phyloP scores from a whole-genome alignment of 139 green algal genomes.

The Micractinium sp. region DNA sequence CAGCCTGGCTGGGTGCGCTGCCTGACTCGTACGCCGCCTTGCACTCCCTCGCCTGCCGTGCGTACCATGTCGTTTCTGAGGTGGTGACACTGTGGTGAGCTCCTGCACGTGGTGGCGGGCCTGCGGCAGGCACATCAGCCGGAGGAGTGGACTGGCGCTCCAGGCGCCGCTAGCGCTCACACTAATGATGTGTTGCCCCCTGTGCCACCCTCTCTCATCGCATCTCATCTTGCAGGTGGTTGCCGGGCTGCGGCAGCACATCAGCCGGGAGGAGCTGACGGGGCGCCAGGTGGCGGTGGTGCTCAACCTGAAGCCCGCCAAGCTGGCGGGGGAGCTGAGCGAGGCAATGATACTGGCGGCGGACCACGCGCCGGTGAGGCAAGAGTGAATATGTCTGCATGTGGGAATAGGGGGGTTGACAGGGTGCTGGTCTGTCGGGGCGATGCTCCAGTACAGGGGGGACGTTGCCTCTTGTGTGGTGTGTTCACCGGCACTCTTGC shows the following conservation, averaged over 20 bases:
- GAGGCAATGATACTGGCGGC: constrained; percentile 21
- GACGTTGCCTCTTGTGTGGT: no score
- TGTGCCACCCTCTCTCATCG: background rate
- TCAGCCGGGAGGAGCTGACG: constrained; percentile 15
- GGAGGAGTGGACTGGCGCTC: background rate
- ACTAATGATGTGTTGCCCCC: background rate
- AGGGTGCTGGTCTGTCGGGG: no score
- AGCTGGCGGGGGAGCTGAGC: constrained; percentile 28
- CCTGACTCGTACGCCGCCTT: background rate
- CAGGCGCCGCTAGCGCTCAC: background rate
- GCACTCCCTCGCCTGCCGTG: no score
- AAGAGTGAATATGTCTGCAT: no score
- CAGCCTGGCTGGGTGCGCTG: background rate
- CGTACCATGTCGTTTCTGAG: no score
- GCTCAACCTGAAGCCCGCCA: constrained; percentile 34
- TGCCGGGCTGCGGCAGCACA: constrained; percentile 20
- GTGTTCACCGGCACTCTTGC: no score
- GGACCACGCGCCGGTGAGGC: constrained; percentile 12
- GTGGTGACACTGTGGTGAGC: no score
- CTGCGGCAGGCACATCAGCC: constrained; percentile 11
- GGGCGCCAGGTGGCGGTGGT: constrained; percentile 14
- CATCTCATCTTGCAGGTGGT: constrained; percentile 13
- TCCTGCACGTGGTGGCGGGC: constrained; percentile 7
- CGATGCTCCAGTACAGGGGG: no score
- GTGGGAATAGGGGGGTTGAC: no score